These are phyloP conservation scores for Kitagawia praeruptora DNA, from an alignment of 129 eudicot genomes.

Conservation along the genomic window DNA sequence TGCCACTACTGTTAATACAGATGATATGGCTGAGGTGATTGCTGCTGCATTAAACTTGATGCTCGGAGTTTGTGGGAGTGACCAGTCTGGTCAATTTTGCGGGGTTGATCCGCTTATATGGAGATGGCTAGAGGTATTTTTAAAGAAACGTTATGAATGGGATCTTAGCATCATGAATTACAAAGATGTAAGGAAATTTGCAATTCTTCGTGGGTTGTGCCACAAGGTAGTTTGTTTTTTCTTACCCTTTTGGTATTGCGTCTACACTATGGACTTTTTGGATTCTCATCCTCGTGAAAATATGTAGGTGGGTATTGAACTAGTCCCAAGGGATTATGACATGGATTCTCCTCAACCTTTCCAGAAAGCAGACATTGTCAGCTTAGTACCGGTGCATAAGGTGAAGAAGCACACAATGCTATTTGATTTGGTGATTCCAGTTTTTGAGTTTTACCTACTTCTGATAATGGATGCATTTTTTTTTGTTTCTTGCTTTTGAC, in stretches of 20 bases:
- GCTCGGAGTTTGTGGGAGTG: slow-evolving; percentile 74
- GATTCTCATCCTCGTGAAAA: slow-evolving; percentile 5
- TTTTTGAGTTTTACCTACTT: slow-evolving; percentile 7
- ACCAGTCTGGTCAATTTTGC: slow-evolving; percentile 23
- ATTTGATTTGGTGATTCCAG: neutral
- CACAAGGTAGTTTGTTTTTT: slow-evolving; percentile 57
- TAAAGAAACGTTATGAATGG: slow-evolving; percentile 87
- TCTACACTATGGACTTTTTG: slow-evolving; percentile 1
- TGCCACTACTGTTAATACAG: slow-evolving; percentile 57
- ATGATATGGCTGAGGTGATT: slow-evolving; percentile 61
- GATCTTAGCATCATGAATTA: slow-evolving; percentile 66
- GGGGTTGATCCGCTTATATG: slow-evolving; percentile 60
- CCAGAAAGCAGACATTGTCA: slow-evolving; percentile 67
- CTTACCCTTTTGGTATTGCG: neutral
- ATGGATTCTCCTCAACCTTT: slow-evolving; percentile 86
- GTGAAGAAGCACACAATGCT: slow-evolving; percentile 32
- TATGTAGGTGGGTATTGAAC: slow-evolving; percentile 87
- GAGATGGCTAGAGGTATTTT: slow-evolving; percentile 84
- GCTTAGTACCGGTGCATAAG: slow-evolving; percentile 97
- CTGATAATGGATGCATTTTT: neutral
- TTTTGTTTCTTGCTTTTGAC: slow-evolving; percentile 12
- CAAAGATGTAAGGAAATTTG: slow-evolving; percentile 84
- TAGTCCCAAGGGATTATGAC: slow-evolving; percentile 94
- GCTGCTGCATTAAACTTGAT: slow-evolving; percentile 85
- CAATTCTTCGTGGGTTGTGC: slow-evolving; percentile 94